Percentiles rank a stretch among this genome's conserved stretches.
Conservation (phyloP, 768 basidiomycete species). For the Kwoniella dendrophila region DNA sequence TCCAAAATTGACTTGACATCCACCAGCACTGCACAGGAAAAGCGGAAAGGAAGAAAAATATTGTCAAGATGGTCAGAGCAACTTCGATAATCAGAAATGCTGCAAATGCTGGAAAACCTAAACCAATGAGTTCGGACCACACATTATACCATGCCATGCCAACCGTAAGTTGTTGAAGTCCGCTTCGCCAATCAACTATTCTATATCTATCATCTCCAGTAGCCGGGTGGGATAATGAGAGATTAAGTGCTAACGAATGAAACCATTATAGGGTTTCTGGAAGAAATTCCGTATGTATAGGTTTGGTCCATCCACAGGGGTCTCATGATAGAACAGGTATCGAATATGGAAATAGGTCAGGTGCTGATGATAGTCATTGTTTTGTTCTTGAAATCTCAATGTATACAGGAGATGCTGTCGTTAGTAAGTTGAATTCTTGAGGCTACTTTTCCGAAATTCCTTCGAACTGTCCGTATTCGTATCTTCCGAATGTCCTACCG, state of each 20-base stretch:
- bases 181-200: not conserved
- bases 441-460: not conserved
- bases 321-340: not conserved
- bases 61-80: constrained; percentile 25
- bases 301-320: not conserved
- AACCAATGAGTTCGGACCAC: constrained; percentile 68
- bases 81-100: constrained; percentile 41
- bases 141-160: constrained; percentile 73
- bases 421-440: constrained; percentile 48
- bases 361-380: constrained; percentile 19
- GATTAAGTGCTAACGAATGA: not conserved
- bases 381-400: not conserved
- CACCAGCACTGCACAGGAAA: not conserved
- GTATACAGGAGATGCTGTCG: constrained; percentile 72
- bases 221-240: not conserved
- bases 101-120: constrained; percentile 37
- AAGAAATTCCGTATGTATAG: constrained; percentile 84
- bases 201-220: not conserved
- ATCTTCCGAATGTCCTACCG: not conserved
- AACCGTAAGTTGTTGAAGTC: constrained; percentile 35
- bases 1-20: not conserved
- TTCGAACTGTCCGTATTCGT: not conserved
- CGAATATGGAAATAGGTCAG: not conserved
- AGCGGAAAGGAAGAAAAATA: not conserved
- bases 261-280: constrained; percentile 75